phyloP scores from a whole-genome alignment of 164 flowering plant species.

The Brasenia schreberi region DNA sequence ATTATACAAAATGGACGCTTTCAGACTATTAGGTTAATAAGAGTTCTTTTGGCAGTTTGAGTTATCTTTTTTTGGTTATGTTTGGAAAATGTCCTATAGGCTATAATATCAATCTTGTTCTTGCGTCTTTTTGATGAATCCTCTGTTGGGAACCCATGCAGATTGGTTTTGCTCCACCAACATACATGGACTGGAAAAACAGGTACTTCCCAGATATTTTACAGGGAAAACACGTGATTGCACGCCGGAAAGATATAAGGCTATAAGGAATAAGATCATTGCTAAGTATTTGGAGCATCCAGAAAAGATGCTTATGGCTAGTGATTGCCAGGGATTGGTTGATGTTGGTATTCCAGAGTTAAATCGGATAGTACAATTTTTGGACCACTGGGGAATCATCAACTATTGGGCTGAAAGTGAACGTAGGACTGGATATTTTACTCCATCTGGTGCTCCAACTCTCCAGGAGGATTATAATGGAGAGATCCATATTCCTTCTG shows the following conservation, averaged over 20 bases:
- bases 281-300: conserved; percentile 80
- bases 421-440: not conserved
- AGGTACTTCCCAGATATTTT: conserved; percentile 91
- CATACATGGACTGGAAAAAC: conserved; percentile 81
- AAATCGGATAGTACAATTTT: conserved; percentile 63
- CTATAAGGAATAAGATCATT: conserved; percentile 65
- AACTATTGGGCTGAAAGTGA: conserved; percentile 55
- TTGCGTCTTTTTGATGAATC: not conserved
- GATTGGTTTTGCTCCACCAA: conserved; percentile 89
- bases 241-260: conserved; percentile 85
- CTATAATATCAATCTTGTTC: not conserved
- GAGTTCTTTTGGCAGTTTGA: no score
- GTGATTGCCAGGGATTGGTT: conserved; percentile 46
- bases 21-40: not conserved
- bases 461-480: conserved; percentile 63
- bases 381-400: conserved; percentile 95
- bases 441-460: conserved; percentile 18
- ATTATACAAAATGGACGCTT: not conserved
- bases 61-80: not conserved
- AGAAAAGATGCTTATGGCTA: conserved; percentile 35
- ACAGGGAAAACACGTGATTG: conserved; percentile 65
- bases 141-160: conserved; percentile 11
- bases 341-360: conserved; percentile 40
- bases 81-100: not conserved
- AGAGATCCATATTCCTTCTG: conserved; percentile 71